Conservation (phyloP, 2,329 filamentous ascomycete genomes). For the Fusarium coffeatum region DNA sequence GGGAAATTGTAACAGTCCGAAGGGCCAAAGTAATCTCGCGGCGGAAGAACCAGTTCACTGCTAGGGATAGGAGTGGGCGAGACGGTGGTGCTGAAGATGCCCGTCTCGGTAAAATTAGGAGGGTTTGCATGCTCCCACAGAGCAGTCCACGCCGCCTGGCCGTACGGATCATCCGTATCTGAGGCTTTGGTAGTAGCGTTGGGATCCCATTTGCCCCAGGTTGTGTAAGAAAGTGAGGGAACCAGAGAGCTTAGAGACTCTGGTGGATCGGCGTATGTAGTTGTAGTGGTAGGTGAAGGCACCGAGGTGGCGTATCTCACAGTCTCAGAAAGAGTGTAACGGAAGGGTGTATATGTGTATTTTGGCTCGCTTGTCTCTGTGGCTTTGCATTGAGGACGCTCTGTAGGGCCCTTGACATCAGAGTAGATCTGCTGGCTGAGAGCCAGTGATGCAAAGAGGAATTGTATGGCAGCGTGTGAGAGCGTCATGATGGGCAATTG, state of each 20-base stretch:
- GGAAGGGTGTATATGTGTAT: slow-evolving; percentile 47
- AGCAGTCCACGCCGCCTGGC: slow-evolving; percentile 49
- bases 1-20: slow-evolving; percentile 63
- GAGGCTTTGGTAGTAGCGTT: slow-evolving; percentile 44
- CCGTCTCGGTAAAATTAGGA: slow-evolving; percentile 50
- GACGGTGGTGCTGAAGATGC: slow-evolving; percentile 60
- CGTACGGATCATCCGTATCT: slow-evolving; percentile 48
- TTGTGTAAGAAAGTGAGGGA: slow-evolving; percentile 48
- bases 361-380: slow-evolving; percentile 39
- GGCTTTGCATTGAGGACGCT: slow-evolving; percentile 45
- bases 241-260: slow-evolving; percentile 45
- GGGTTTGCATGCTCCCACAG: slow-evolving; percentile 51
- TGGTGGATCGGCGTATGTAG: slow-evolving; percentile 47
- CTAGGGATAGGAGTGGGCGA: slow-evolving; percentile 65
- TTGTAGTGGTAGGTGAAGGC: slow-evolving; percentile 47
- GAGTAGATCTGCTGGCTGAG: slow-evolving; percentile 46
- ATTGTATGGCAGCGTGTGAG: slow-evolving; percentile 25
- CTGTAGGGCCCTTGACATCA: slow-evolving; percentile 44
- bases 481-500: slow-evolving; percentile 23
- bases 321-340: slow-evolving; percentile 49
- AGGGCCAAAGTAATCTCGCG: slow-evolving; percentile 61
- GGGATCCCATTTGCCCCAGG: slow-evolving; percentile 52
- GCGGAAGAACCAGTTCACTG: slow-evolving; percentile 66
- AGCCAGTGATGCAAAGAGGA: slow-evolving; percentile 38
- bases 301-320: slow-evolving; percentile 50